Base-by-base conservation (phyloP, 225 moss, liverwort and hornwort genomes). In the Takakia lepidozioides region DNA sequence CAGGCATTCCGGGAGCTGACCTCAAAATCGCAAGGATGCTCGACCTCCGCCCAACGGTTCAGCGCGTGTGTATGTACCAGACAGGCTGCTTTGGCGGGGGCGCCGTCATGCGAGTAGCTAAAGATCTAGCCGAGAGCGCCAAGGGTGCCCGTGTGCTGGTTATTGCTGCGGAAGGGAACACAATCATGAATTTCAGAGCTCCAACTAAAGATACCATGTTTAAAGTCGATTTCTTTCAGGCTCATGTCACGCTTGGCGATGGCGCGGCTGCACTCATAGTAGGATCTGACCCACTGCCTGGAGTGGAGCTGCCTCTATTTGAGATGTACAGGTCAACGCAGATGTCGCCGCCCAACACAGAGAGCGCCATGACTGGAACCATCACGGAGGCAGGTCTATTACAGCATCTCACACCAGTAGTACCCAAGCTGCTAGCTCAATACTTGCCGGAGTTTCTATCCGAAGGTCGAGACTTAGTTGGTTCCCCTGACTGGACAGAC, bases 111-210 rank as follows among this genome's bases (percentile, higher is more conserved):
- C 83, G 83, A 16, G 47, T 79, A 9, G 83, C 68, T 1, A 68
- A 71, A 22, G 29, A 71, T 13, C 25, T 78, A 3, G 82, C 78
- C 1, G 70, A 74, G 43, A 78, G 74, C 52, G 56, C 64, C 2
- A 61, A 15, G 4, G 56, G 58, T 11, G 67, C 70, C 29, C 74
- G 83, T 16, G 74, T 79, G 7, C 34, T 83, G 10, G 43, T 83
- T 55, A 38, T 71, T 25, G 64, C 64, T 1, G 56, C 42, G 14
- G 83, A 83, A 38, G 74, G 74, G 16, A 60, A 58, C 4, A 79
- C 74, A 10, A 30, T 75, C 37, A 56, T 75, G 75, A 75, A 71
- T 28, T 83, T 83, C 60, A 66, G 83, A 3, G 68, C 71, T 21
- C 83, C 83, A 0, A 51, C 25, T 7, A 59, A 71, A 16, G 64